Evolutionary conservation across 2,329 filamentous ascomycete species (phyloP).

Genomic region (Hypoxylon sp.): DNA sequence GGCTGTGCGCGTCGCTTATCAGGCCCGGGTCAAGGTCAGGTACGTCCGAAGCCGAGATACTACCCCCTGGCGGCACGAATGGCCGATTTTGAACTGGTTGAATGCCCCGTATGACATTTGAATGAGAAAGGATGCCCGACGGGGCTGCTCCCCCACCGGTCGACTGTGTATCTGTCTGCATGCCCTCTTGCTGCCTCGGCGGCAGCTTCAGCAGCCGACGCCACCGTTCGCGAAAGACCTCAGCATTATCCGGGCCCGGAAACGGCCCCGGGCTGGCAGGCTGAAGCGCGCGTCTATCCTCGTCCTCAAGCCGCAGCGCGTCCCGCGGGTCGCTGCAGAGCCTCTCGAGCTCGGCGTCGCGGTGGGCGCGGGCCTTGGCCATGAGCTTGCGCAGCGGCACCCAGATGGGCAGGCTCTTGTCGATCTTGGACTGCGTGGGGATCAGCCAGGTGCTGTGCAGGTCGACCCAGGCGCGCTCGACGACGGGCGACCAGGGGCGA

Average conservation of each 20-base stretch:
- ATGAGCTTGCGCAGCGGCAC: slow-evolving; percentile 52
- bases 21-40: not conserved
- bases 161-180: not conserved
- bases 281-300: slow-evolving; percentile 39
- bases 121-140: too few relatives aligned
- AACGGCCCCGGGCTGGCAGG: slow-evolving; percentile 46
- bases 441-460: slow-evolving; percentile 43
- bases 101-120: not conserved
- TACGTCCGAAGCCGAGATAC: not conserved
- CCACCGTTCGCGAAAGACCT: slow-evolving; percentile 46
- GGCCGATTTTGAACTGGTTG: not conserved
- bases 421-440: slow-evolving; percentile 34
- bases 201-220: slow-evolving; percentile 37
- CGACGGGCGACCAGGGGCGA: slow-evolving; percentile 41
- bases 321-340: slow-evolving; percentile 42
- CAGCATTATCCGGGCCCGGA: slow-evolving; percentile 32
- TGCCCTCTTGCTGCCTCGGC: not conserved
- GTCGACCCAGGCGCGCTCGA: slow-evolving; percentile 43
- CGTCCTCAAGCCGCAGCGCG: slow-evolving; percentile 41
- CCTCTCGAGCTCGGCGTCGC: slow-evolving; percentile 47
- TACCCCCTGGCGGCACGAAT: not conserved
- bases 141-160: not conserved
- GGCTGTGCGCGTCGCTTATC: not conserved
- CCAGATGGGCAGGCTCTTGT: slow-evolving; percentile 49
- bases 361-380: slow-evolving; percentile 49